Percentiles rank a stretch among this genome's conserved stretches.
These are phyloP conservation scores for Rhodamnia argentea DNA, from an alignment of 345 rosid genomes.

Conservation along the genomic window DNA sequence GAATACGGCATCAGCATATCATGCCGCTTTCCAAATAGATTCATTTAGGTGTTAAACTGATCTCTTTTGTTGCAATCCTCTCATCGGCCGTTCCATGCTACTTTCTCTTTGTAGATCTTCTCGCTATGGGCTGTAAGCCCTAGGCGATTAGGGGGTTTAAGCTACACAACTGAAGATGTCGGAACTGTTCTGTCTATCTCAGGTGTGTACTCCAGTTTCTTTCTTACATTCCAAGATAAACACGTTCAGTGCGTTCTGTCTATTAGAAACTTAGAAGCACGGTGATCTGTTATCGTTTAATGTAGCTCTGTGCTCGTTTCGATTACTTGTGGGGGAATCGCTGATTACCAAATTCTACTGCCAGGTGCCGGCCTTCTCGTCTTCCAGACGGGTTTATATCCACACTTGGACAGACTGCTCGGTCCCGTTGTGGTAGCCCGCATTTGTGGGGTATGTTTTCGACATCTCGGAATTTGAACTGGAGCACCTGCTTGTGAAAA, in stretches of 20 bases:
- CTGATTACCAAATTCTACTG: background rate
- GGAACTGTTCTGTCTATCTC: conserved; percentile 71
- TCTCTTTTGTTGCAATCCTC: background rate
- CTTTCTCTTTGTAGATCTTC: conserved; percentile 36
- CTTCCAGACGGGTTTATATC: conserved; percentile 57
- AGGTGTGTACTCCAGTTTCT: conserved; percentile 22
- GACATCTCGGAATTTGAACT: background rate
- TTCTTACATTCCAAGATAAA: background rate
- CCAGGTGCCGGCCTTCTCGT: conserved; percentile 74
- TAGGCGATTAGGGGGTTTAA: conserved; percentile 57
- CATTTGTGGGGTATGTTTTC: conserved; percentile 44
- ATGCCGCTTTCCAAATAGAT: background rate
- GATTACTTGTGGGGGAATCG: background rate
- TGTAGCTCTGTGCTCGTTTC: background rate
- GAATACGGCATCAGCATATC: background rate
- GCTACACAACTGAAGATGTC: conserved; percentile 49
- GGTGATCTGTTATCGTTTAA: background rate
- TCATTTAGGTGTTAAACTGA: background rate
- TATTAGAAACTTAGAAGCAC: background rate
- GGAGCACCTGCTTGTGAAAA: background rate
- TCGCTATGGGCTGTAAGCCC: conserved; percentile 93
- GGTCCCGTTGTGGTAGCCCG: conserved; percentile 54
- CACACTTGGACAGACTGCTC: conserved; percentile 42
- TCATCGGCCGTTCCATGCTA: background rate
- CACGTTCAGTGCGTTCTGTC: background rate